Conservation (phyloP, 352 stramenopile species). For the Globisporangium takayamanum region DNA sequence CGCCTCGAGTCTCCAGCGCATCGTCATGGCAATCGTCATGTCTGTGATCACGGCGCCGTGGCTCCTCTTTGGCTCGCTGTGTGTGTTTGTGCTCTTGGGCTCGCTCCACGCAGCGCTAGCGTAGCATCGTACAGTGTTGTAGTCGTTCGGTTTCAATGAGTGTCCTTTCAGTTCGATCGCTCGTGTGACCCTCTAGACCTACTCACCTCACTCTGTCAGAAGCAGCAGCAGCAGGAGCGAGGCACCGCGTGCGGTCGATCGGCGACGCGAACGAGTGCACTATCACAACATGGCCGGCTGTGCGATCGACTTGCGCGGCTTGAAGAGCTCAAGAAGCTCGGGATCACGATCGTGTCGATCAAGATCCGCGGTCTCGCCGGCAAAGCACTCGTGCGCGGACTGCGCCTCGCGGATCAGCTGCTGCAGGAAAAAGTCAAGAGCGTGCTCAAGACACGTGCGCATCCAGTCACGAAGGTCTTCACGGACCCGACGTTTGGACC, state of each 20-base stretch:
- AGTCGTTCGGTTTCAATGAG: slow-evolving; percentile 3
- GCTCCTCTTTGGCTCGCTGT: slow-evolving; percentile 20
- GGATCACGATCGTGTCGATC: slow-evolving; percentile 64
- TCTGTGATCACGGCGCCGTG: slow-evolving; percentile 23
- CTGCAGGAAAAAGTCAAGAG: slow-evolving; percentile 72
- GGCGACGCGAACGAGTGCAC: background rate
- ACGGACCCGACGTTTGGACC: slow-evolving; percentile 82
- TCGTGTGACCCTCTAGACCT: too few species aligned
- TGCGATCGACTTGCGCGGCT: slow-evolving; percentile 34
- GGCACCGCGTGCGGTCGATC: too few species aligned
- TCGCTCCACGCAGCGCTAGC: slow-evolving; percentile 1
- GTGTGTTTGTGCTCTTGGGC: slow-evolving; percentile 3
- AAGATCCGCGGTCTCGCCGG: slow-evolving; percentile 69
- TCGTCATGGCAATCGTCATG: slow-evolving; percentile 17
- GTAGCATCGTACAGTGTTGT: background rate
- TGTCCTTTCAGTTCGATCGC: slow-evolving; percentile 24
- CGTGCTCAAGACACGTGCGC: slow-evolving; percentile 42
- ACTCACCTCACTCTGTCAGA: too few species aligned
- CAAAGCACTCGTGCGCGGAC: slow-evolving; percentile 41
- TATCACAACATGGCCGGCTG: background rate
- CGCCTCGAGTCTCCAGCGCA: slow-evolving; percentile 7
- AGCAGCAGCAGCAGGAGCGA: background rate
- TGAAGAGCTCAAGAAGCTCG: slow-evolving; percentile 80
- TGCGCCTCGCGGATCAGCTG: slow-evolving; percentile 59
- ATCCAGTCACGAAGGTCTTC: slow-evolving; percentile 51